Evolutionary conservation across 257 asterid genomes (phyloP).

Genomic region (Scutellaria minor): DNA sequence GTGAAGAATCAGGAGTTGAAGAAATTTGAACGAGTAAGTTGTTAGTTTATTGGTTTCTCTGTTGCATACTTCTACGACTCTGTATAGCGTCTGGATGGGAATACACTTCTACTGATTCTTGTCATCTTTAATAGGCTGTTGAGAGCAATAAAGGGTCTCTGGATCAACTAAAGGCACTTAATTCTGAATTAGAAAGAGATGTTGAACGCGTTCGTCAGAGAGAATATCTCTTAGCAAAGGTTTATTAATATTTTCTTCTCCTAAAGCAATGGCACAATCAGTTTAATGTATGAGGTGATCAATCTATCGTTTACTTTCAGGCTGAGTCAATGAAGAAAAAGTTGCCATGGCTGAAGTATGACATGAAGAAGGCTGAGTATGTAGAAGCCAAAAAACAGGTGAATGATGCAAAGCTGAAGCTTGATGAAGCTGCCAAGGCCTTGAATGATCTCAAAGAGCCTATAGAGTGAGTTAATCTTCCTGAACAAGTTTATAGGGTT

Average conservation of each 20-base stretch:
- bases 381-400: conserved; percentile 60
- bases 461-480: conserved; percentile 64
- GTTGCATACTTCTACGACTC: conserved; percentile 23
- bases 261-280: conserved; percentile 17
- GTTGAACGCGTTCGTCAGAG: conserved; percentile 96
- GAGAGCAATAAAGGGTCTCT: conserved; percentile 72
- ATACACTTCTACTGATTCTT: conserved; percentile 28
- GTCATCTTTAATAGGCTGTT: conserved; percentile 60
- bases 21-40: conserved; percentile 77
- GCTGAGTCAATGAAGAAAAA: conserved; percentile 83
- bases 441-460: conserved; percentile 63
- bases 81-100: conserved; percentile 10
- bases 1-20: conserved; percentile 79
- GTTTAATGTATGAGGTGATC: conserved; percentile 27
- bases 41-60: conserved; percentile 36
- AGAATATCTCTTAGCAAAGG: conserved; percentile 79
- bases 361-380: conserved; percentile 69
- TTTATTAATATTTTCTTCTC: conserved; percentile 33
- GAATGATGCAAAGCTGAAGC: conserved; percentile 65
- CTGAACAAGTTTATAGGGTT: neutral
- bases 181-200: conserved; percentile 82
- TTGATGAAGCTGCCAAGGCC: conserved; percentile 73
- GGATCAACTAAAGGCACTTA: conserved; percentile 70
- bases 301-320: conserved; percentile 47
- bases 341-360: conserved; percentile 88